Conservation (phyloP, 495 filamentous ascomycete genomes). For the Lentithecium fluviatile region DNA sequence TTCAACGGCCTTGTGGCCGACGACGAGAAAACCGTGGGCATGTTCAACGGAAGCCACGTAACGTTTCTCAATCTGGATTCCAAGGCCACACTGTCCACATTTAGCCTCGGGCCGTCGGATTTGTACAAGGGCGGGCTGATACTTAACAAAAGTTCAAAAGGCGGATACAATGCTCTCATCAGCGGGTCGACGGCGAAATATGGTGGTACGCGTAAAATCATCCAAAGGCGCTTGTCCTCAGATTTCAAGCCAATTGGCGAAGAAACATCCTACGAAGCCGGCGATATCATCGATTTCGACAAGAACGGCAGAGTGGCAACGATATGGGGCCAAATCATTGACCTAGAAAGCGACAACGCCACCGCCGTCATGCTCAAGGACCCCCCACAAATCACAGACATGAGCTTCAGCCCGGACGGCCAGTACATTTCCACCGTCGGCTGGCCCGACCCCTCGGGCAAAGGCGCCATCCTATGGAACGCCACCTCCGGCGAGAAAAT, state of each 20-base stretch:
- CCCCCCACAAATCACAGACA: neutral
- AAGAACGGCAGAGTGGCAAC: conserved; percentile 8
- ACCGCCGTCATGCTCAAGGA: conserved; percentile 1
- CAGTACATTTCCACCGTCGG: neutral
- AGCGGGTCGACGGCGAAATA: neutral
- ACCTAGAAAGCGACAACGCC: neutral
- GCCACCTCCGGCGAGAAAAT: conserved; percentile 9
- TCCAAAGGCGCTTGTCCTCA: neutral
- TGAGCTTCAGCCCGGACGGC: conserved; percentile 8
- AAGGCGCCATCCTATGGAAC: conserved; percentile 11
- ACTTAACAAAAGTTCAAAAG: neutral
- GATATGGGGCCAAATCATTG: neutral
- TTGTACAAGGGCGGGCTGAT: neutral
- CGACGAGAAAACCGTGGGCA: conserved; percentile 1
- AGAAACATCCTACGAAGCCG: neutral
- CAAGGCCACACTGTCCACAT: neutral
- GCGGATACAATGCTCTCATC: conserved; percentile 7
- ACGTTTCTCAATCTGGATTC: conserved; percentile 4
- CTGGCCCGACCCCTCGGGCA: neutral
- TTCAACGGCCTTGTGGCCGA: conserved; percentile 10
- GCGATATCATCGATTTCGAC: neutral
- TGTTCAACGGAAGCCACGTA: conserved; percentile 14
- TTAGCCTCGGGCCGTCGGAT: neutral
- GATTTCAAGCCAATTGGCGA: conserved; percentile 2
- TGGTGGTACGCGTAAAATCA: neutral